A percentile compares a stretch with the other conserved stretches of the same genome.
Conservation (phyloP, 768 basidiomycete species). For the Sistotremastrum niveocremeum region DNA sequence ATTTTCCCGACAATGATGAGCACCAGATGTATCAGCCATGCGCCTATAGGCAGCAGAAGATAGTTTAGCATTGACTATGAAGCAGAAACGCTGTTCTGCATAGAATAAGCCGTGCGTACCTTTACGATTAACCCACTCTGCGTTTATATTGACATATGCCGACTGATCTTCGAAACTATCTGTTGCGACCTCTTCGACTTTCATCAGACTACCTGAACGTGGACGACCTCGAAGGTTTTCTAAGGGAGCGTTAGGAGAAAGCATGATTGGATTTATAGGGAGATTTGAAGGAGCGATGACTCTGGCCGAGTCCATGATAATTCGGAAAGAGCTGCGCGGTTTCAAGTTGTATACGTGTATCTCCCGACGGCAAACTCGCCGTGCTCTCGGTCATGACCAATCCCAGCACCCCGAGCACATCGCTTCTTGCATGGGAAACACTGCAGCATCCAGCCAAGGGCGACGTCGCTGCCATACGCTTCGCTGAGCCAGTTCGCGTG, state of each 20-base stretch:
- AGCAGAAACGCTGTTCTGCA: not conserved
- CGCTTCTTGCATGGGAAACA: constrained; percentile 33
- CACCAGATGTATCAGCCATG: constrained; percentile 95
- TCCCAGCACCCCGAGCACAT: not conserved
- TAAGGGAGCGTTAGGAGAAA: constrained; percentile 32
- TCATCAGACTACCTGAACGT: constrained; percentile 67
- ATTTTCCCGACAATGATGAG: constrained; percentile 86
- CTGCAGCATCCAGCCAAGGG: constrained; percentile 44
- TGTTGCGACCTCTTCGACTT: constrained; percentile 72
- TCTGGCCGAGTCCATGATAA: not conserved
- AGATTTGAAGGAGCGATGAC: constrained; percentile 25
- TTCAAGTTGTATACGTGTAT: not conserved
- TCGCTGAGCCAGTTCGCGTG: constrained; percentile 53
- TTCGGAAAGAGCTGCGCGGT: not conserved
- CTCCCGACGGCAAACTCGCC: not conserved
- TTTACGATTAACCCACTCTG: constrained; percentile 90
- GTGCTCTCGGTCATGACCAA: not conserved
- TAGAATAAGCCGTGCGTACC: constrained; percentile 29
- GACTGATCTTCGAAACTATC: constrained; percentile 65
- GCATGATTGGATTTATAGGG: constrained; percentile 39
- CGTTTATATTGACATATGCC: constrained; percentile 74
- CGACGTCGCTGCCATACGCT: constrained; percentile 57
- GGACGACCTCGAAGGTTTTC: constrained; percentile 29
- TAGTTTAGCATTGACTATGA: not conserved
- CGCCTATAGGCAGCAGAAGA: constrained; percentile 38